phyloP scores from a whole-genome alignment of 179 eudicot species.

The Corrigiola litoralis region DNA sequence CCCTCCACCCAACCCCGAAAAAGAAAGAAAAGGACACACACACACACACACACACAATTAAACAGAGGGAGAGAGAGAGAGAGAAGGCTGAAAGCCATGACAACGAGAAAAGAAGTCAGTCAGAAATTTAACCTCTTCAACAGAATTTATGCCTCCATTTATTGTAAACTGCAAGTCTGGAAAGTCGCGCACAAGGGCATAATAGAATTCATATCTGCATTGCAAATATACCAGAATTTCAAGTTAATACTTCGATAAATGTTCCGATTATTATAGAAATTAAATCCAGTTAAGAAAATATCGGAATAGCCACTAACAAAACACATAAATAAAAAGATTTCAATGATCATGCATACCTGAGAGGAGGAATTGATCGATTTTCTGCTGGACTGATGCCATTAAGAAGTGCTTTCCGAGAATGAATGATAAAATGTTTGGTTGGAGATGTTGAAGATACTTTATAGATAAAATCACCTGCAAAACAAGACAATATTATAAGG shows the following conservation, averaged over 20 bases:
- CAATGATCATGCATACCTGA: slow-evolving; percentile 50
- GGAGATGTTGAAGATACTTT: slow-evolving; percentile 94
- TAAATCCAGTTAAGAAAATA: neutral
- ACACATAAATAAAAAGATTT: neutral
- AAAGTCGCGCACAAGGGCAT: slow-evolving; percentile 85
- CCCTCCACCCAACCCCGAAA: neutral
- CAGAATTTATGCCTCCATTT: slow-evolving; percentile 83
- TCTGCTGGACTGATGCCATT: slow-evolving; percentile 96
- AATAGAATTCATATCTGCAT: slow-evolving; percentile 84
- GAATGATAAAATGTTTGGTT: slow-evolving; percentile 86
- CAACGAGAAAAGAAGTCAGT: neutral
- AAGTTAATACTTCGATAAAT: slow-evolving; percentile 3
- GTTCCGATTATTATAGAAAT: neutral
- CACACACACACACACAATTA: too few species aligned
- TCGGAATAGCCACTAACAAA: neutral
- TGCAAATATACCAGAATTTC: slow-evolving; percentile 4
- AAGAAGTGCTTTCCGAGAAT: slow-evolving; percentile 93
- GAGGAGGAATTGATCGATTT: slow-evolving; percentile 85
- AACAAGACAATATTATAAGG: neutral
- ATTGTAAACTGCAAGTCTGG: slow-evolving; percentile 86
- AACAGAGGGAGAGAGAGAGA: neutral
- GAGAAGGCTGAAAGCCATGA: neutral
- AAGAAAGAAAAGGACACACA: neutral
- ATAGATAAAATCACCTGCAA: slow-evolving; percentile 84
- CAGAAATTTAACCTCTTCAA: slow-evolving; percentile 66